Conservation (phyloP, 1,284 basidiomycete species). For the Neotropicomus parvogracilis region DNA sequence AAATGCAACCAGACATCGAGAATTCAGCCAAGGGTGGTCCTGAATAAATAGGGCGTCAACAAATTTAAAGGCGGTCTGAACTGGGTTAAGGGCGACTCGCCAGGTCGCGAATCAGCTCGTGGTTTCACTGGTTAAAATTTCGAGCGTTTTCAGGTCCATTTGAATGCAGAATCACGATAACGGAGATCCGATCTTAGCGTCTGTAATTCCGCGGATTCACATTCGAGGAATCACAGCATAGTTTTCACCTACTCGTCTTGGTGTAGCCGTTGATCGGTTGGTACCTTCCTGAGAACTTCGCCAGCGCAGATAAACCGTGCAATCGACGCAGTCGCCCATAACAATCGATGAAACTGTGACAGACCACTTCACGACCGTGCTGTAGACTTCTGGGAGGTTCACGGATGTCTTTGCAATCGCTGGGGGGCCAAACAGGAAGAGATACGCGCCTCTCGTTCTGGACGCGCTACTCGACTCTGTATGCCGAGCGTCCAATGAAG, state of each 20-base stretch:
- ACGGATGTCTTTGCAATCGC: background rate
- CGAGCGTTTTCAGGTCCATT: background rate
- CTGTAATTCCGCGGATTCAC: background rate
- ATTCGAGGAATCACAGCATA: background rate
- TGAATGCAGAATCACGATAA: background rate
- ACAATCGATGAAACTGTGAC: background rate
- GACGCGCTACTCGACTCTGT: background rate
- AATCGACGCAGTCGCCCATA: background rate
- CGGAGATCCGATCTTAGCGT: background rate
- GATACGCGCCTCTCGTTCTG: background rate
- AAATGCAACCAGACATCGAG: background rate
- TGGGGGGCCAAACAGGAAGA: background rate
- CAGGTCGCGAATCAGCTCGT: background rate
- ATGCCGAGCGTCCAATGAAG: background rate
- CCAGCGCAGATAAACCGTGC: too few relatives aligned
- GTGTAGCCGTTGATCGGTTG: background rate
- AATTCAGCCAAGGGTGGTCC: too few relatives aligned
- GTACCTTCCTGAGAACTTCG: background rate
- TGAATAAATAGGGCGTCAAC: background rate
- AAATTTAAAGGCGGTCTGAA: background rate
- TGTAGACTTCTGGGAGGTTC: slow-evolving; percentile 1
- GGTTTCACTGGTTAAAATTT: background rate
- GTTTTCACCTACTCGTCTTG: background rate
- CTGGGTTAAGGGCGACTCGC: background rate
- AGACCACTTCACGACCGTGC: background rate